A percentile compares a stretch with the other conserved stretches of the same genome.
Evolutionary conservation across 352 stramenopile genomes (phyloP).

Genomic region (Phytopythium sindhum): DNA sequence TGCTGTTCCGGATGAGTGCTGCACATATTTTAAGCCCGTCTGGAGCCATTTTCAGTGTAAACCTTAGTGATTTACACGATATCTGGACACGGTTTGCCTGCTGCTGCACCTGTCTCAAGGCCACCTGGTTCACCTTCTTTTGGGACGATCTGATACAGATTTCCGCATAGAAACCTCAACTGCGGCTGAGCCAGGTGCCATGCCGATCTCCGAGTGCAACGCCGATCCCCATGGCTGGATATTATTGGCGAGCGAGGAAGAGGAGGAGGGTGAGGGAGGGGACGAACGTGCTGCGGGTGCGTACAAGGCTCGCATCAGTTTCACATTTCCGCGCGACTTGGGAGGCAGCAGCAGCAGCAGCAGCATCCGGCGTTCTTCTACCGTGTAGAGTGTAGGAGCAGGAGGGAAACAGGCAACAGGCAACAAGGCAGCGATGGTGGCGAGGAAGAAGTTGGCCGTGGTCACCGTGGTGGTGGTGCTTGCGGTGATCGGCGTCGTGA

Average conservation of each 20-base stretch:
- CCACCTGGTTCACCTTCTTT: not conserved
- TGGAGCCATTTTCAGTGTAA: no score
- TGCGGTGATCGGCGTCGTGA: constrained; percentile 42
- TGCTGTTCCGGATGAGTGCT: no score
- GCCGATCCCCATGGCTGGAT: not conserved
- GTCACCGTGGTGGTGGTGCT: constrained; percentile 41
- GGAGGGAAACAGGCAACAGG: constrained; percentile 7
- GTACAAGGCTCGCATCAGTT: not conserved
- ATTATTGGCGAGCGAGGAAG: not conserved
- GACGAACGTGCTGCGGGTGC: not conserved
- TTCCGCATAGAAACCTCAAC: not conserved
- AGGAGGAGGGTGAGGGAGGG: no score
- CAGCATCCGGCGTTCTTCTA: no score
- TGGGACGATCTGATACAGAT: not conserved
- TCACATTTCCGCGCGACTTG: constrained; percentile 2
- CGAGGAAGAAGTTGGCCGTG: constrained; percentile 31
- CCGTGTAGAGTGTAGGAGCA: not conserved
- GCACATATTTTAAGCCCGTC: no score
- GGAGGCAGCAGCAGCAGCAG: not conserved
- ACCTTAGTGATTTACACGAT: no score
- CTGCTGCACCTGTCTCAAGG: not conserved
- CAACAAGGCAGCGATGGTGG: constrained; percentile 17
- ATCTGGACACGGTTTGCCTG: no score
- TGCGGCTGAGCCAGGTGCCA: constrained; percentile 1
- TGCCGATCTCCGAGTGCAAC: not conserved